These are phyloP conservation scores for Camelina hispida DNA, from an alignment of 345 rosid species.

Conservation along the genomic window DNA sequence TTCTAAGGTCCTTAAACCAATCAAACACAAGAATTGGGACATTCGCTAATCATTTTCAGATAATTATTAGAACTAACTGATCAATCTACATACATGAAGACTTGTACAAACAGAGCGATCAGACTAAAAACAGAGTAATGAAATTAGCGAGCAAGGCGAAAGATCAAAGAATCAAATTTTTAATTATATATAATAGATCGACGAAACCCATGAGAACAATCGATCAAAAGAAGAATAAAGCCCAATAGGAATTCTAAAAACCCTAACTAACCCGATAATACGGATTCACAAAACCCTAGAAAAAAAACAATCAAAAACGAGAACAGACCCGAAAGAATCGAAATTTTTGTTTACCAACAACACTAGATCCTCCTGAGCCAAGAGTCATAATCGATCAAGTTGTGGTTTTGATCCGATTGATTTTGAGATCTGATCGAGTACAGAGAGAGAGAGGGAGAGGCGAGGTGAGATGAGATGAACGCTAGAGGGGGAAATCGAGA, in stretches of 20 bases:
- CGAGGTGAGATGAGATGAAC: not conserved
- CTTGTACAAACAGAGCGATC: not conserved
- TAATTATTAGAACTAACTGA: not conserved
- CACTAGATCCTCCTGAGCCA: conserved; percentile 91
- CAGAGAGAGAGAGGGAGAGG: not conserved
- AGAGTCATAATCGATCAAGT: conserved; percentile 64
- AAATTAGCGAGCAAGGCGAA: not conserved
- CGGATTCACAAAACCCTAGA: not conserved
- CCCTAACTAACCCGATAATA: not conserved
- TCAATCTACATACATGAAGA: not conserved
- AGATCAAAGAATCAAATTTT: not conserved
- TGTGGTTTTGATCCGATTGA: conserved; percentile 25
- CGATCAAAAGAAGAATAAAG: not conserved
- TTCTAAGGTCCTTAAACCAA: no score
- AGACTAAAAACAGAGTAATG: not conserved
- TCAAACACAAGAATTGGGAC: not conserved
- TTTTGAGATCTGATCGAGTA: conserved; percentile 53
- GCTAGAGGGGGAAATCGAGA: conserved; percentile 18
- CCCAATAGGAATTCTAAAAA: not conserved
- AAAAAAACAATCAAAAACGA: not conserved
- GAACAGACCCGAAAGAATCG: conserved; percentile 3
- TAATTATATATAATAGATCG: not conserved
- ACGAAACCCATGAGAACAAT: not conserved
- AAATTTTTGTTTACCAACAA: conserved; percentile 58
- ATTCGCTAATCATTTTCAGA: not conserved